phyloP scores from a whole-genome alignment of 2,329 filamentous ascomycete species.

The Apiospora kogelbergensis region DNA sequence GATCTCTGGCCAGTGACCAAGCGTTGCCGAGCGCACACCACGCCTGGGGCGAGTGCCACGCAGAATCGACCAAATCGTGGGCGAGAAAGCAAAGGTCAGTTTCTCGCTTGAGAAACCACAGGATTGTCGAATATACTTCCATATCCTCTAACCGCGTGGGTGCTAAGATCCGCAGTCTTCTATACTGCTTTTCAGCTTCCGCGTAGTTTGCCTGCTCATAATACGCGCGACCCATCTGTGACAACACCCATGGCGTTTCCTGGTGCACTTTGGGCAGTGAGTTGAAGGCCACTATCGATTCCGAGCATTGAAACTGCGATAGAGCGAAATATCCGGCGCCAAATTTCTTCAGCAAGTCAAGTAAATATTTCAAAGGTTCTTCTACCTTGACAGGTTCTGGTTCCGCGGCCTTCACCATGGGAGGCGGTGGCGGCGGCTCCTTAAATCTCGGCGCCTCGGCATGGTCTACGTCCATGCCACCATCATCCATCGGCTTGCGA shows the following conservation, averaged over 20 bases:
- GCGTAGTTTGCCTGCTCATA: constrained; percentile 87
- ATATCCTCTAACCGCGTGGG: constrained; percentile 88
- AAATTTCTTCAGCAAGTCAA: constrained; percentile 81
- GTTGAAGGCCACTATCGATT: constrained; percentile 73
- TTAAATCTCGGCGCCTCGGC: constrained; percentile 56
- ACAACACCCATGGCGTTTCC: constrained; percentile 90
- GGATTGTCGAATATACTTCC: constrained; percentile 97
- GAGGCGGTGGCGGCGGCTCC: constrained; percentile 40
- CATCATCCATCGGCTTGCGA: constrained; percentile 70
- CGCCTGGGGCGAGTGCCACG: constrained; percentile 87
- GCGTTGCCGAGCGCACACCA: constrained; percentile 97
- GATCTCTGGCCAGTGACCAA: constrained; percentile 87
- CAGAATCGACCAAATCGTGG: constrained; percentile 83
- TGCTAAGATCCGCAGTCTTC: constrained; percentile 73
- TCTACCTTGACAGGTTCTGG: constrained; percentile 64
- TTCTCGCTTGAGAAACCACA: constrained; percentile 97
- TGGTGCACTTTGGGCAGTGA: constrained; percentile 72
- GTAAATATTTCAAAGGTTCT: constrained; percentile 72
- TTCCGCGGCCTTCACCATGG: constrained; percentile 41
- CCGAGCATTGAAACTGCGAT: constrained; percentile 74
- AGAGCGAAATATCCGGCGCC: constrained; percentile 78
- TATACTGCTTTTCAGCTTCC: constrained; percentile 85
- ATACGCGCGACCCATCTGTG: constrained; percentile 85
- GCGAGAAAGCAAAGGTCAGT: constrained; percentile 89
- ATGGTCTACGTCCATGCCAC: constrained; percentile 67